phyloP scores from a whole-genome alignment of 306 rosid species.

The Acacia melanoxylon region DNA sequence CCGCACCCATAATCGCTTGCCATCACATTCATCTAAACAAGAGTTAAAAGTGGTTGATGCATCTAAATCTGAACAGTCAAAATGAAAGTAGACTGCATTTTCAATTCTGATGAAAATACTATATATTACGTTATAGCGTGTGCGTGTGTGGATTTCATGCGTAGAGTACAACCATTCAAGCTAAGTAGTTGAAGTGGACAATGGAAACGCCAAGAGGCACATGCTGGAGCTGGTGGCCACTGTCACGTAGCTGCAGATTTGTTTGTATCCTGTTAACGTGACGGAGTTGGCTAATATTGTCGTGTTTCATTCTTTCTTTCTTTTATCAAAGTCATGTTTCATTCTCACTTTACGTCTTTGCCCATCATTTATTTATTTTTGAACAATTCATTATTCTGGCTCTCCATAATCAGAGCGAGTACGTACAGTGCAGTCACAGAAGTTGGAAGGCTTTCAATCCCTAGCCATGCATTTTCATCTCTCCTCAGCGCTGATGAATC shows the following conservation, averaged over 20 bases:
- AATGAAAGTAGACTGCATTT: not conserved
- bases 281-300: not conserved
- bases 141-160: not conserved
- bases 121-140: not conserved
- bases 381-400: not conserved
- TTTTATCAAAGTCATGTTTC: not conserved
- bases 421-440: not conserved
- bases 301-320: not conserved
- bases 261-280: not conserved
- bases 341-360: not conserved
- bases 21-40: not conserved
- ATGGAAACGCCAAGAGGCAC: conserved; percentile 18
- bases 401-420: not conserved
- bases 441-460: not conserved
- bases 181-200: not conserved
- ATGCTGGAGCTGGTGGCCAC: not conserved
- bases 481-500: not conserved
- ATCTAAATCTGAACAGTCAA: not conserved
- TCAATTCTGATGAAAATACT: not conserved
- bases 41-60: not conserved
- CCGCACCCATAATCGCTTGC: not conserved
- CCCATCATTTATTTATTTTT: not conserved
- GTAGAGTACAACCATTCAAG: not conserved
- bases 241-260: conserved; percentile 11
- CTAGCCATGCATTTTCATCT: not conserved